Conservation (phyloP, 2,329 filamentous ascomycete genomes). For the Aspergillus sp. region DNA sequence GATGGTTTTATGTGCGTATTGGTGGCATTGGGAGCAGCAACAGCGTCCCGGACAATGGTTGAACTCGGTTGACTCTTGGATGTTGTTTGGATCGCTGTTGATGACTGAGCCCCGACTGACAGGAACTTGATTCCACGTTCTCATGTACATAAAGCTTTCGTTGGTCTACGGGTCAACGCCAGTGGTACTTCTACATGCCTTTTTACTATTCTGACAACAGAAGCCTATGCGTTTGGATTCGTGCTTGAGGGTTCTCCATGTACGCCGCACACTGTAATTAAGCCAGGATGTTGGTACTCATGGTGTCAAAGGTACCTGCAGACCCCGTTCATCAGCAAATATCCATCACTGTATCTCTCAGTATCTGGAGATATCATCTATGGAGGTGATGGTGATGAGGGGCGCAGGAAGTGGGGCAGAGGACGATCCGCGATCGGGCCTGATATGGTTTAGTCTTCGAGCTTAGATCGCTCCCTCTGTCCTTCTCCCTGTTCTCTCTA, state of each 20-base stretch:
- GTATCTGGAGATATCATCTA: neutral
- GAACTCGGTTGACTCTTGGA: slow-evolving; percentile 14
- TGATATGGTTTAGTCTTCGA: neutral
- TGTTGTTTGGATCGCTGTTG: slow-evolving; percentile 11
- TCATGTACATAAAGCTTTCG: slow-evolving; percentile 36
- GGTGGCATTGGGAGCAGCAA: slow-evolving; percentile 16
- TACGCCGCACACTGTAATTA: neutral
- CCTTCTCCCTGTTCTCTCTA: neutral
- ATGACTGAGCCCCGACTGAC: slow-evolving; percentile 14
- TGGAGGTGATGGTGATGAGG: neutral
- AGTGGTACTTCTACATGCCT: slow-evolving; percentile 23
- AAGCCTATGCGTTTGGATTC: neutral
- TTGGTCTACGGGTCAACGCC: slow-evolving; percentile 20
- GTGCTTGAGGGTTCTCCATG: neutral
- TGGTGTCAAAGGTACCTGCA: neutral
- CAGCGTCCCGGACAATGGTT: slow-evolving; percentile 6
- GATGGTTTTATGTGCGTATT: slow-evolving; percentile 23
- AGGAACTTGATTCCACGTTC: slow-evolving; percentile 26
- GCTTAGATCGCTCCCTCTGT: neutral
- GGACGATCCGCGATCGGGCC: neutral
- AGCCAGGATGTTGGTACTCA: neutral
- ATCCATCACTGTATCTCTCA: neutral
- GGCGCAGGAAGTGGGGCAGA: neutral
- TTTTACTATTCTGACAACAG: slow-evolving; percentile 2
- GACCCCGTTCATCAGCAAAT: no score